Evolutionary conservation across 2,329 filamentous ascomycete species (phyloP).

Genomic region (Penicillium janthinellum): DNA sequence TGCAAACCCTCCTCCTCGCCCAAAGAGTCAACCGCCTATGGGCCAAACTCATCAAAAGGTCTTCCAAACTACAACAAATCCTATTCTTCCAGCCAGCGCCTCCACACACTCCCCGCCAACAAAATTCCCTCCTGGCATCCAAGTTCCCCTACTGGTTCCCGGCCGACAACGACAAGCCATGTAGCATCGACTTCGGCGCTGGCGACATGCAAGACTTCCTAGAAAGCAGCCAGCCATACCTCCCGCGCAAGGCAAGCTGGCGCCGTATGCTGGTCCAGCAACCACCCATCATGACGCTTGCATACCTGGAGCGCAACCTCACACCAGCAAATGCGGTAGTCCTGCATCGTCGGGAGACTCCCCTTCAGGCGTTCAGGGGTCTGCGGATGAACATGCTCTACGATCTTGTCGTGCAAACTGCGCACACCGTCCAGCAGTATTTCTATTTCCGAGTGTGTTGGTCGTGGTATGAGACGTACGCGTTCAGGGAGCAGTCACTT

Average conservation of each 20-base stretch:
- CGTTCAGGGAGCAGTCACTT: not conserved
- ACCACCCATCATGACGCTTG: conserved; percentile 5
- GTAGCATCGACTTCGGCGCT: conserved; percentile 2
- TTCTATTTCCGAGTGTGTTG: not conserved
- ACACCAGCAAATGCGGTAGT: not conserved
- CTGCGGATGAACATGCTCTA: conserved; percentile 1
- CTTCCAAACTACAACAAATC: not conserved
- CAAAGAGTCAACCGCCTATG: conserved; percentile 4
- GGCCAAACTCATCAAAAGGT: conserved; percentile 1
- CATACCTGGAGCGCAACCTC: conserved; percentile 5
- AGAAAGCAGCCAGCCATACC: conserved; percentile 1
- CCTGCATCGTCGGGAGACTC: not conserved
- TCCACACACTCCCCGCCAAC: not conserved
- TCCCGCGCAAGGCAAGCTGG: conserved; percentile 3
- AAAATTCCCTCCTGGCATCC: not conserved
- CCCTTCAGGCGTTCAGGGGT: not conserved
- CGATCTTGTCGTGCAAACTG: not conserved
- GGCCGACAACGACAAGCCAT: not conserved
- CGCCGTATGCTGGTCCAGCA: conserved; percentile 10
- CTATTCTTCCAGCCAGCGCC: conserved; percentile 2
- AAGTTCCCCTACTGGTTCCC: conserved; percentile 4
- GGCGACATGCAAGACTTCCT: conserved; percentile 8
- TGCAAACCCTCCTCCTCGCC: conserved; percentile 7
- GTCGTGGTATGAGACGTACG: not conserved
- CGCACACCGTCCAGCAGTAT: not conserved